Base-by-base conservation (phyloP, 805 yeast species). In the Nakazawaea wickerhamii region DNA sequence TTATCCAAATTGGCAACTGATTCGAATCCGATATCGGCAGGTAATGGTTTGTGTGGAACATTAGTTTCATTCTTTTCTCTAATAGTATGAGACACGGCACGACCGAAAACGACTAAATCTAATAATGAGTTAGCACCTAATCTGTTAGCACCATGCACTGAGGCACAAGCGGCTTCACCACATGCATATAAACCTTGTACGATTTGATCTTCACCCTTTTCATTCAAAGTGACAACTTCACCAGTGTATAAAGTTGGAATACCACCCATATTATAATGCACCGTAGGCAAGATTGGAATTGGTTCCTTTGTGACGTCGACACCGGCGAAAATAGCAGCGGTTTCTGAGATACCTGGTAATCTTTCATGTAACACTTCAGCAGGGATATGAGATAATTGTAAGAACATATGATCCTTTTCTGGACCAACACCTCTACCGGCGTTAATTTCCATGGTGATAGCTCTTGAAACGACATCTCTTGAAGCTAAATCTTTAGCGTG, bases 361-460 rank as follows among this genome's bases (percentile, higher is more conserved):
- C 99, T 84, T 74, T 90, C 97, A 63, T 87, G 77, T 60, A 91
- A 74, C 36, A 91, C 96, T 44, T 83, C 69, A 34, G 96, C 84
- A 41, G 99, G 99, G 60, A 91, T 73, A 64, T 91, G 99, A 45
- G 90, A 81, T 64, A 91, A 78, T 74, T 91, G 99, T 64, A 91
- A 77, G 75, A 63, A 82, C 79, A 93, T 85, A 77, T 93, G 99
- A 68, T 91, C 99, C 70, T 85, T 86, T 58, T 77, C 76, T 57
- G 95, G 89, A 58, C 99, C 99, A 48, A 91, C 98, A 80, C 99
- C 99, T 71, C 99, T 86, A 58, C 98, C 98, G 55, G 87, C 98
- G 63, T 95, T 87, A 63, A 91, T 91, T 73, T 91, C 99, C 89
- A 93, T 80, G 47, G 99, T 91, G 68, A 91, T 93, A 54, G 99